These are phyloP conservation scores for Millerozyma acaciae DNA, from an alignment of 805 yeast species.

Conservation along the genomic window DNA sequence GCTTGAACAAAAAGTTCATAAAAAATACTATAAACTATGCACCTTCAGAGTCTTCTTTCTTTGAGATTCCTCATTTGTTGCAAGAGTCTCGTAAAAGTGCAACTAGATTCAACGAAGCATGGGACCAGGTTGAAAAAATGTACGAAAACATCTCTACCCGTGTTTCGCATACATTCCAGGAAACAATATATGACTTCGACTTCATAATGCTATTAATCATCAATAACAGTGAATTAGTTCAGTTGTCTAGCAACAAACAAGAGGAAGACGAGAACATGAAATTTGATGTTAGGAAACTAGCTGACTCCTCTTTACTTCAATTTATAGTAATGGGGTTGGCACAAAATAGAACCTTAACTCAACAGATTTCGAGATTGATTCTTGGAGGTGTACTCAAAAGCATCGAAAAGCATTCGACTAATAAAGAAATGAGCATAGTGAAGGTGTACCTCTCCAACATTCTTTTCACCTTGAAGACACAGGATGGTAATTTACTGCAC, in stretches of 20 bases:
- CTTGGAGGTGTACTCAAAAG: conserved; percentile 43
- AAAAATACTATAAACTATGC: conserved; percentile 37
- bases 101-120: conserved; percentile 7
- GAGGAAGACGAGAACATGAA: conserved; percentile 18
- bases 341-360: conserved; percentile 20
- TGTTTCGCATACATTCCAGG: conserved; percentile 18
- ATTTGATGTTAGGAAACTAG: conserved; percentile 52
- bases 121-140: conserved; percentile 25
- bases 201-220: conserved; percentile 59
- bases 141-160: conserved; percentile 16
- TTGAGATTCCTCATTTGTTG: conserved; percentile 8
- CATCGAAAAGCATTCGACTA: conserved; percentile 31
- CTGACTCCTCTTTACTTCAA: conserved; percentile 55
- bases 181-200: conserved; percentile 59
- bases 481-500: conserved; percentile 30
- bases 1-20: conserved; percentile 48
- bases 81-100: neutral
- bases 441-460: conserved; percentile 51
- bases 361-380: conserved; percentile 40
- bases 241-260: conserved; percentile 22
- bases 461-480: conserved; percentile 29
- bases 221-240: conserved; percentile 62
- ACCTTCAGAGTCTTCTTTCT: neutral
- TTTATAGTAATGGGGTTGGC: conserved; percentile 47
- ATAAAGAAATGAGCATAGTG: conserved; percentile 55